Evolutionary conservation across 73 alveolate species (phyloP).

Genomic region (Paramecium pentaurelia): DNA sequence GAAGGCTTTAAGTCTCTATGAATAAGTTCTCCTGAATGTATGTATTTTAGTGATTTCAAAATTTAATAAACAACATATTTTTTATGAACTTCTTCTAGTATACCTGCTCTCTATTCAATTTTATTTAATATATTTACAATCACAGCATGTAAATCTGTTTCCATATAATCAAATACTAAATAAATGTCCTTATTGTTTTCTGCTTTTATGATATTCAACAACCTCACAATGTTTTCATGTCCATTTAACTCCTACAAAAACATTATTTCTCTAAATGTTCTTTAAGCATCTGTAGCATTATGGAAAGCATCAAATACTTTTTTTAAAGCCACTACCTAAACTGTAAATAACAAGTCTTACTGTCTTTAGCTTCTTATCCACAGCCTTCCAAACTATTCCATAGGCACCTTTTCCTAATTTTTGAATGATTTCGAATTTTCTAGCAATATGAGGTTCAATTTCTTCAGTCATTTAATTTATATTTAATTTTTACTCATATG

Average conservation of each 20-base stretch:
- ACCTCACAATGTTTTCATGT: slow-evolving; percentile 91
- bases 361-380: slow-evolving; percentile 73
- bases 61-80: slow-evolving; percentile 92
- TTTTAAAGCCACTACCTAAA: slow-evolving; percentile 83
- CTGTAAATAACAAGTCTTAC: not conserved
- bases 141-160: slow-evolving; percentile 97
- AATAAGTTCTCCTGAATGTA: slow-evolving; percentile 87
- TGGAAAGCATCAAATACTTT: slow-evolving; percentile 91
- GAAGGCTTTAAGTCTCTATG: slow-evolving; percentile 91
- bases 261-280: slow-evolving; percentile 92
- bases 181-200: slow-evolving; percentile 95
- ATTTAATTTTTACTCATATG: not conserved
- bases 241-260: slow-evolving; percentile 82
- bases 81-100: slow-evolving; percentile 90
- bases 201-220: slow-evolving; percentile 93
- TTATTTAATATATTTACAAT: slow-evolving; percentile 48
- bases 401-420: slow-evolving; percentile 94
- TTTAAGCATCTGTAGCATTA: slow-evolving; percentile 87
- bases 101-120: slow-evolving; percentile 80
- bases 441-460: slow-evolving; percentile 81
- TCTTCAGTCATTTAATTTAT: slow-evolving; percentile 76
- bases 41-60: slow-evolving; percentile 89
- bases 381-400: slow-evolving; percentile 95
- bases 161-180: slow-evolving; percentile 95
- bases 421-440: slow-evolving; percentile 80